Percentiles rank a stretch among this genome's conserved stretches.
Evolutionary conservation across 352 stramenopile species (phyloP).

Genomic region (Globisporangium recalcitrans): DNA sequence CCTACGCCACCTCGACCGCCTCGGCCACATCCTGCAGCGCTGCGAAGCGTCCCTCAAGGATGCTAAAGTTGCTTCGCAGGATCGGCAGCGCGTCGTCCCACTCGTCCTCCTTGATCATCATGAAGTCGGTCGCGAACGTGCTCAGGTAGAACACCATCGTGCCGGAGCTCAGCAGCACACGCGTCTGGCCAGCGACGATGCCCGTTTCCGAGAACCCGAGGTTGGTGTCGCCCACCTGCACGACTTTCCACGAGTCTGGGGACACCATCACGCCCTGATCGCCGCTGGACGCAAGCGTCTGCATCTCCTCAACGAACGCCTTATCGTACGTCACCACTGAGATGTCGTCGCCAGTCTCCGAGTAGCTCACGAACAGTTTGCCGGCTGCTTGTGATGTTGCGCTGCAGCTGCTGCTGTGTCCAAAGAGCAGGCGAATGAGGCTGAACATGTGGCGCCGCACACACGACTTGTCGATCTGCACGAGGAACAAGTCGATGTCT

Average conservation of each 20-base stretch:
- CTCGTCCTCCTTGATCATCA: constrained; percentile 72
- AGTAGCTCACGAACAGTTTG: constrained; percentile 54
- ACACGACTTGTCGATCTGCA: constrained; percentile 43
- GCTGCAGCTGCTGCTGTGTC: constrained; percentile 1
- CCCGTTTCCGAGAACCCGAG: constrained; percentile 55
- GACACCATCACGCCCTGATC: constrained; percentile 54
- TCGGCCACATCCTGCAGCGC: constrained; percentile 16
- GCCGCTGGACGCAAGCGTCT: constrained; percentile 26
- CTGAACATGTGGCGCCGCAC: constrained; percentile 50
- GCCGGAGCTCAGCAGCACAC: constrained; percentile 45
- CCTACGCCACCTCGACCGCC: neutral
- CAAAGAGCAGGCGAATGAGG: constrained; percentile 51
- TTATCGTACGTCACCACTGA: constrained; percentile 51
- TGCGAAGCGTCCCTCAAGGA: constrained; percentile 41
- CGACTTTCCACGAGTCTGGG: constrained; percentile 54
- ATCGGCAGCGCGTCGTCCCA: constrained; percentile 47
- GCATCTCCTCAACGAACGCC: constrained; percentile 34
- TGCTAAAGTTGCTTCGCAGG: constrained; percentile 35
- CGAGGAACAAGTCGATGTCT: constrained; percentile 43
- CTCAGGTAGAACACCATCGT: constrained; percentile 70
- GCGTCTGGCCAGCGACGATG: constrained; percentile 63
- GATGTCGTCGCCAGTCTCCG: constrained; percentile 51
- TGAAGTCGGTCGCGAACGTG: constrained; percentile 65
- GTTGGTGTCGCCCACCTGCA: constrained; percentile 59
- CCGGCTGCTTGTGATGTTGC: neutral